Evolutionary conservation across 2,329 filamentous ascomycete genomes (phyloP).

Genomic region (Colletotrichum lini): DNA sequence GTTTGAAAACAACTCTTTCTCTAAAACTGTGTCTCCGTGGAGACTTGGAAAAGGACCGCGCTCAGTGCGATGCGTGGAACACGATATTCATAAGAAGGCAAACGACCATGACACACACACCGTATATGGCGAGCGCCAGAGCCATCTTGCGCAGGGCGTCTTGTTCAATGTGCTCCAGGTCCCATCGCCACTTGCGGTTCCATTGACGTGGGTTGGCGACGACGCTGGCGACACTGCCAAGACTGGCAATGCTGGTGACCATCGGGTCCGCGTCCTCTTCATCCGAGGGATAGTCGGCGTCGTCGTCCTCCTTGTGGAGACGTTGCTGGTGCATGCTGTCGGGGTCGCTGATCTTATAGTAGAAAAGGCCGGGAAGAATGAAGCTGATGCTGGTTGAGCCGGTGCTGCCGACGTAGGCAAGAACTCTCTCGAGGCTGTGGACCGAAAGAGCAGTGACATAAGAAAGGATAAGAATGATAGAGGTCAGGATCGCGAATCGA

Average conservation of each 20-base stretch:
- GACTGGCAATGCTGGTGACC: slow-evolving; percentile 61
- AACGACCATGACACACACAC: slow-evolving; percentile 88
- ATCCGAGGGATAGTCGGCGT: slow-evolving; percentile 72
- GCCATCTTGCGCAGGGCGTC: slow-evolving; percentile 79
- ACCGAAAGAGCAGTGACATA: slow-evolving; percentile 95
- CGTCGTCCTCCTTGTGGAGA: slow-evolving; percentile 91
- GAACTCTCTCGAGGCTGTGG: slow-evolving; percentile 87
- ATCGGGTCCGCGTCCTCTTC: slow-evolving; percentile 61
- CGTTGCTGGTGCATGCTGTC: slow-evolving; percentile 89
- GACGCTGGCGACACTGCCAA: slow-evolving; percentile 58
- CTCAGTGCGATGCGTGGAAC: slow-evolving; percentile 76
- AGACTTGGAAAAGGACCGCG: background rate
- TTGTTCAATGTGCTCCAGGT: slow-evolving; percentile 75
- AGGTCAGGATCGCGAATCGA: slow-evolving; percentile 91
- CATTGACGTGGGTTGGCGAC: slow-evolving; percentile 57
- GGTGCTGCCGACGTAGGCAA: slow-evolving; percentile 95
- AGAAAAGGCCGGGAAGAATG: slow-evolving; percentile 95
- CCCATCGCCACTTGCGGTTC: slow-evolving; percentile 72
- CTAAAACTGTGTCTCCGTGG: slow-evolving; percentile 6
- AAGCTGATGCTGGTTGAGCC: slow-evolving; percentile 97
- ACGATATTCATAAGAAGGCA: slow-evolving; percentile 90
- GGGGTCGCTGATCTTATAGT: slow-evolving; percentile 97
- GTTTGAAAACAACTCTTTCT: slow-evolving; percentile 27
- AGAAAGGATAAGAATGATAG: slow-evolving; percentile 84
- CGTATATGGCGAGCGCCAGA: slow-evolving; percentile 85